Base-by-base conservation (phyloP, 768 basidiomycete species). In the Rhodotorula kratochvilovae region DNA sequence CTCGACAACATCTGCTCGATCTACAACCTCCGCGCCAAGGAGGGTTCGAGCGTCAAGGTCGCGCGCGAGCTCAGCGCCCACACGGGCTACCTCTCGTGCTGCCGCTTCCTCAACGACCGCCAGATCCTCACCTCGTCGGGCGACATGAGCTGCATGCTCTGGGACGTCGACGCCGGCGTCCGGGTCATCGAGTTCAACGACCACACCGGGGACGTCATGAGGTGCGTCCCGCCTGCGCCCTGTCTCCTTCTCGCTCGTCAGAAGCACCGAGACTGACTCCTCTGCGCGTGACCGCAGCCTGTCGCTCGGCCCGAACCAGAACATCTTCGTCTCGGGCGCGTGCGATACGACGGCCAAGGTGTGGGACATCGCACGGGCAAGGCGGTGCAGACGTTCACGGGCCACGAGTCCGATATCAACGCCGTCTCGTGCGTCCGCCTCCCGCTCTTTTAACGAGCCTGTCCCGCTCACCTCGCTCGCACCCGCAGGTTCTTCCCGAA, bases 141-240 rank as follows among this genome's bases (percentile, higher is more conserved):
- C 65, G 95, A 99, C 80, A 99, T 99, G 95, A 96, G 95, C 43
- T 99, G 95, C 81, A 98, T 99, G 94, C 85, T 98, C 39, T 99
- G 96, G 95, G 95, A 99, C 81, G 92, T 99, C 70, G 95, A 99
- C 81, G 92, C 92, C 35, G 96, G 95, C 74, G 92, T 95, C 3
- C 84, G 95, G 72, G 90, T 94, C n/a, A 90, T 95, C 77, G 96
- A 98, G 82, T 99, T 99, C 81, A 96, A 91, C 79, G 95, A 99
- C 81, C 95, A 99, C 80, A 97, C 96, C 25, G 95, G 96, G 54
- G 95, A 99, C 83, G 95, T 99, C 70, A 99, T 99, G 95, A 97
- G 93, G 95, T 95, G 78, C 77, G 85, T 80, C 36, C 23, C 48
- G 36, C 3, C 50, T 51, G 66, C 39, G 19, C 46, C 61, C 31